phyloP scores from a whole-genome alignment of 208 protist species.

The Strigomonas culicis region DNA sequence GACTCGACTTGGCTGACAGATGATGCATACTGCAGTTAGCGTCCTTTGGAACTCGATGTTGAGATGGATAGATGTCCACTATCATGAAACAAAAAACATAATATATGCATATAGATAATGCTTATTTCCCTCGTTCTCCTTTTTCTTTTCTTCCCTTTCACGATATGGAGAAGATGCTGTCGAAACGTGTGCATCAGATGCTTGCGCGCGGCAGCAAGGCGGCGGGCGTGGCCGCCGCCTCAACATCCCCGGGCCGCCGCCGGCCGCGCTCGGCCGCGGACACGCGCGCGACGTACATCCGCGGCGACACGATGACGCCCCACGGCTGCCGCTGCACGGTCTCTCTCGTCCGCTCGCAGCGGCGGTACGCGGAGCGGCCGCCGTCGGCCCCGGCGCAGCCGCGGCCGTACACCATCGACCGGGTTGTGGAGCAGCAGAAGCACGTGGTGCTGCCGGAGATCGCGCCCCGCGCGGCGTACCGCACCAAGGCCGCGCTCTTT shows the following conservation, averaged over 20 bases:
- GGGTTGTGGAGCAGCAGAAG: not conserved
- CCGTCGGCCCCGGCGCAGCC: not conserved
- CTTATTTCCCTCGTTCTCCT: slow-evolving; percentile 9
- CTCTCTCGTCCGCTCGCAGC: slow-evolving; percentile 9
- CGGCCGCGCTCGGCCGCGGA: too few species aligned
- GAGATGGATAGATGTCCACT: too few species aligned
- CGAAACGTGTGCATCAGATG: slow-evolving; percentile 14
- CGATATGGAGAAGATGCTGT: not conserved
- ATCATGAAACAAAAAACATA: too few species aligned
- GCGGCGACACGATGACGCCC: slow-evolving; percentile 30
- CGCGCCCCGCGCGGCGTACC: slow-evolving; percentile 15
- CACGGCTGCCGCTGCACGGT: slow-evolving; percentile 38
- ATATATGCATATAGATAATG: too few species aligned
- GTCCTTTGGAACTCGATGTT: too few species aligned
- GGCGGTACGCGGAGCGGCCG: not conserved
- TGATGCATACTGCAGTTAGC: too few species aligned
- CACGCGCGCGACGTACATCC: too few species aligned
- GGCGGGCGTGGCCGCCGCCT: not conserved
- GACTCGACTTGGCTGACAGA: too few species aligned
- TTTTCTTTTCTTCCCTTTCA: slow-evolving; percentile 11
- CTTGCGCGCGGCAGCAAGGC: slow-evolving; percentile 9
- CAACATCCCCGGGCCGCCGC: too few species aligned
- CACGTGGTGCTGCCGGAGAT: slow-evolving; percentile 24
- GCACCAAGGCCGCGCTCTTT: not conserved
- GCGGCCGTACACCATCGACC: not conserved